phyloP scores from a whole-genome alignment of 192 early-diverging fungal genomes.

The Coemansia sp. region DNA sequence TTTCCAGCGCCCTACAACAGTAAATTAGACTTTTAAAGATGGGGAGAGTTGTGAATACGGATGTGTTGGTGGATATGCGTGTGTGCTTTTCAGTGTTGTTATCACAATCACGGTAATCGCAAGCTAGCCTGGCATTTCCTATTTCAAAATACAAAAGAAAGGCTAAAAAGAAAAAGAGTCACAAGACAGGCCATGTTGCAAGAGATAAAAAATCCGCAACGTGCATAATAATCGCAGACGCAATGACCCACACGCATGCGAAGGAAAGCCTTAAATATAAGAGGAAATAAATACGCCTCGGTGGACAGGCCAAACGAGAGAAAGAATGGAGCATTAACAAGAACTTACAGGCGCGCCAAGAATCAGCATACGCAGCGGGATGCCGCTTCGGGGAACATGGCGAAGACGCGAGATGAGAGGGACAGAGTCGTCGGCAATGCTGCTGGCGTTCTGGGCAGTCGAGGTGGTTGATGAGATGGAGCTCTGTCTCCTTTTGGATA shows the following conservation, averaged over 20 bases:
- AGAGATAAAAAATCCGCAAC: too few species aligned
- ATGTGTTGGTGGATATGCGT: neutral
- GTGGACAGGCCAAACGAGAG: neutral
- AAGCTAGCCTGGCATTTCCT: too few species aligned
- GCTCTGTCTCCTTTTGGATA: constrained; percentile 18
- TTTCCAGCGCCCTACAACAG: constrained; percentile 71
- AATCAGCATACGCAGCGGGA: constrained; percentile 67
- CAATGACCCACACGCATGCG: too few species aligned
- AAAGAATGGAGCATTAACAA: neutral
- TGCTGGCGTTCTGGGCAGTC: constrained; percentile 7
- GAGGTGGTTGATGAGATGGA: constrained; percentile 14
- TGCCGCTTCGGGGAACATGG: constrained; percentile 30
- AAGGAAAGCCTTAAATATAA: neutral
- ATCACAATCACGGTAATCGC: too few species aligned
- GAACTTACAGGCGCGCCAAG: constrained; percentile 74
- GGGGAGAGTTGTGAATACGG: neutral
- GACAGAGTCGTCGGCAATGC: constrained; percentile 2
- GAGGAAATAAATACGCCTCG: constrained; percentile 8
- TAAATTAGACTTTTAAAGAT: neutral
- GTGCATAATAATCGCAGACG: too few species aligned
- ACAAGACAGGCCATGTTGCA: too few species aligned
- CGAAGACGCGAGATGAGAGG: constrained; percentile 17
- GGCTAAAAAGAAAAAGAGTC: too few species aligned
- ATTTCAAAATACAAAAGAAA: too few species aligned
- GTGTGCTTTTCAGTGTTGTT: too few species aligned